These are phyloP conservation scores for Phytophthora nicotianae DNA, from an alignment of 352 stramenopile genomes.

Conservation along the genomic window DNA sequence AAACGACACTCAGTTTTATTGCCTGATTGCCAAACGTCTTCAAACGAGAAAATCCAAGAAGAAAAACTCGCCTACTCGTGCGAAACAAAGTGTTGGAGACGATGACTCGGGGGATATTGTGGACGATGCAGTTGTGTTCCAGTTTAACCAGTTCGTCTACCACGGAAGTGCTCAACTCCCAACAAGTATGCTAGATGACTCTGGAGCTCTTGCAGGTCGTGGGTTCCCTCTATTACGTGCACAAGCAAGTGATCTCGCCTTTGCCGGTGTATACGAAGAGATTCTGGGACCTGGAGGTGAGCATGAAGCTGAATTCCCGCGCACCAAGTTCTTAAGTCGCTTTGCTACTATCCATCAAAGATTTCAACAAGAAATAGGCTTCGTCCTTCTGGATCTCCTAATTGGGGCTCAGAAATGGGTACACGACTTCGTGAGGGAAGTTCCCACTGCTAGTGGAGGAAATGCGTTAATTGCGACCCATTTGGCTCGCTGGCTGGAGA, in stretches of 20 bases:
- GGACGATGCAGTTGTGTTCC: slow-evolving; percentile 55
- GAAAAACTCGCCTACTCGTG: slow-evolving; percentile 7
- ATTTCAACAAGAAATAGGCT: slow-evolving; percentile 36
- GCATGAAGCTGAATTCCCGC: slow-evolving; percentile 19
- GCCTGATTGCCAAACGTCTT: slow-evolving; percentile 30
- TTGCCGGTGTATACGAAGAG: slow-evolving; percentile 41
- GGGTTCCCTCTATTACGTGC: slow-evolving; percentile 51
- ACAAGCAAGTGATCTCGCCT: slow-evolving; percentile 48
- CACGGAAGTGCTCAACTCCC: slow-evolving; percentile 38
- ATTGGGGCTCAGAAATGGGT: slow-evolving; percentile 65
- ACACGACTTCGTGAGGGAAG: slow-evolving; percentile 49
- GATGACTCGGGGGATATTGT: slow-evolving; percentile 32
- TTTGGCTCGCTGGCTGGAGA: slow-evolving; percentile 60
- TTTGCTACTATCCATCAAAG: slow-evolving; percentile 29
- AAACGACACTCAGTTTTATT: slow-evolving; percentile 74
- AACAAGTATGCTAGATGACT: slow-evolving; percentile 41
- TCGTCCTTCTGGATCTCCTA: slow-evolving; percentile 45
- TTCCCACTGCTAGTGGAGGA: slow-evolving; percentile 42
- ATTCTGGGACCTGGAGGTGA: slow-evolving; percentile 31
- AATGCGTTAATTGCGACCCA: slow-evolving; percentile 31
- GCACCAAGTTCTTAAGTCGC: slow-evolving; percentile 27
- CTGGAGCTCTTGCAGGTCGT: slow-evolving; percentile 39
- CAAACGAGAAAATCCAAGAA: slow-evolving; percentile 10
- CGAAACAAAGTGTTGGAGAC: slow-evolving; percentile 20
- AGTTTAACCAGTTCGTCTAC: slow-evolving; percentile 74